phyloP scores from a whole-genome alignment of 495 filamentous ascomycete species.

The Mycothermus thermophilus region DNA sequence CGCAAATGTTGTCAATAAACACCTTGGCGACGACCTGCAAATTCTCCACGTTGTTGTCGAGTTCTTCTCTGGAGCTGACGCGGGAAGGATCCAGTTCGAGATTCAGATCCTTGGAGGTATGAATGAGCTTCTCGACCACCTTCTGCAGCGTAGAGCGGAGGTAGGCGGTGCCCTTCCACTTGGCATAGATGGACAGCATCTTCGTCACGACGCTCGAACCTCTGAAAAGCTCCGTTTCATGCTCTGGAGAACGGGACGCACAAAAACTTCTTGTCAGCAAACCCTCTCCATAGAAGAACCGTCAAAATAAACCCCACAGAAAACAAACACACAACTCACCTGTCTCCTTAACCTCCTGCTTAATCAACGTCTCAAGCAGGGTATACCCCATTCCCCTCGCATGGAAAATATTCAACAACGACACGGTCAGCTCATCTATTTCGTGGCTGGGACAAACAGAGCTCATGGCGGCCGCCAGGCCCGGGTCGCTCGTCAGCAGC shows the following conservation, averaged over 20 bases:
- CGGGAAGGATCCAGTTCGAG: slow-evolving; percentile 50
- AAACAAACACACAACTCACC: slow-evolving; percentile 18
- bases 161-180: slow-evolving; percentile 51
- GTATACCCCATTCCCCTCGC: slow-evolving; percentile 43
- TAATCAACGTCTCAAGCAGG: slow-evolving; percentile 49
- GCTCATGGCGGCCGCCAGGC: slow-evolving; percentile 45
- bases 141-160: slow-evolving; percentile 49
- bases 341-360: slow-evolving; percentile 50
- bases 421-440: slow-evolving; percentile 51
- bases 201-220: slow-evolving; percentile 54
- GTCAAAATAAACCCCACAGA: not conserved
- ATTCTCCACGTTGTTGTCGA: slow-evolving; percentile 46
- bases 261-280: not conserved
- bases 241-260: slow-evolving; percentile 25
- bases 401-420: slow-evolving; percentile 53
- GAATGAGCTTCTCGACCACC: slow-evolving; percentile 45
- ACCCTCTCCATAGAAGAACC: not conserved
- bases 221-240: slow-evolving; percentile 47
- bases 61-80: slow-evolving; percentile 41
- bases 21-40: slow-evolving; percentile 47
- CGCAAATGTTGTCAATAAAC: slow-evolving; percentile 53
- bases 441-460: slow-evolving; percentile 50
- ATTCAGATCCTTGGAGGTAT: slow-evolving; percentile 46
- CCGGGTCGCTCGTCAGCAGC: slow-evolving; percentile 45
- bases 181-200: slow-evolving; percentile 53